A percentile compares a stretch with the other conserved stretches of the same genome.
phyloP scores from a whole-genome alignment of 2,329 filamentous ascomycete genomes.

The Penicillium aurantiogriseum region DNA sequence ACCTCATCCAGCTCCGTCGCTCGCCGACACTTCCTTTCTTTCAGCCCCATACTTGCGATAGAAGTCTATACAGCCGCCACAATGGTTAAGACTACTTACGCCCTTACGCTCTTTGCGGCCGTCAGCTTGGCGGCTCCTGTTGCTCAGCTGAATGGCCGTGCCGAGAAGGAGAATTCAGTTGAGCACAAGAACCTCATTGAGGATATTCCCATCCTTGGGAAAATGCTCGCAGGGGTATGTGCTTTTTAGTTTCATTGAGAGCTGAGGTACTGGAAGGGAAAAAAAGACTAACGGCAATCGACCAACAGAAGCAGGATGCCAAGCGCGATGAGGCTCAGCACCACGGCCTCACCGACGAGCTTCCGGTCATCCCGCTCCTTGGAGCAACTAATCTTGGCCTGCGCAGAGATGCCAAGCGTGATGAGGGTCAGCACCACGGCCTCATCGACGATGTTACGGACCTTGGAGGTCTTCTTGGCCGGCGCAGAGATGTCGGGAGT shows the following conservation, averaged over 20 bases:
- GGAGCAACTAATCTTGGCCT: background rate
- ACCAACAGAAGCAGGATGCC: background rate
- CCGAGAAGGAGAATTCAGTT: background rate
- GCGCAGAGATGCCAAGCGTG: too few species aligned
- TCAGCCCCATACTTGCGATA: background rate
- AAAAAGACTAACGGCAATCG: background rate
- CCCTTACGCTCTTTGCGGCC: constrained; percentile 25
- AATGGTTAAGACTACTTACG: constrained; percentile 27
- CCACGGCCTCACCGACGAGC: constrained; percentile 5
- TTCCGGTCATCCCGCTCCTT: constrained; percentile 12
- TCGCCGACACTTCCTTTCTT: constrained; percentile 19
- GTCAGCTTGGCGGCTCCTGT: constrained; percentile 24
- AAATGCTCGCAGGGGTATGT: constrained; percentile 13
- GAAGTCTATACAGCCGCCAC: constrained; percentile 1
- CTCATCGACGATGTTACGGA: too few species aligned
- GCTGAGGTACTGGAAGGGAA: accelerated
- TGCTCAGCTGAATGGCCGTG: constrained; percentile 10
- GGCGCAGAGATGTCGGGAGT: background rate
- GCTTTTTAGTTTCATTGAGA: too few species aligned
- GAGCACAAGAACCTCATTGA: constrained; percentile 12
- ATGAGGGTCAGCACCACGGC: too few species aligned
- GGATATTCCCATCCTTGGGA: constrained; percentile 6
- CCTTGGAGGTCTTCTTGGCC: background rate
- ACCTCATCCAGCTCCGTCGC: constrained; percentile 10
- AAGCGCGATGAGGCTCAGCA: constrained; percentile 1